Conservation (phyloP, 2,329 filamentous ascomycete species). For the Amauroascus niger region DNA sequence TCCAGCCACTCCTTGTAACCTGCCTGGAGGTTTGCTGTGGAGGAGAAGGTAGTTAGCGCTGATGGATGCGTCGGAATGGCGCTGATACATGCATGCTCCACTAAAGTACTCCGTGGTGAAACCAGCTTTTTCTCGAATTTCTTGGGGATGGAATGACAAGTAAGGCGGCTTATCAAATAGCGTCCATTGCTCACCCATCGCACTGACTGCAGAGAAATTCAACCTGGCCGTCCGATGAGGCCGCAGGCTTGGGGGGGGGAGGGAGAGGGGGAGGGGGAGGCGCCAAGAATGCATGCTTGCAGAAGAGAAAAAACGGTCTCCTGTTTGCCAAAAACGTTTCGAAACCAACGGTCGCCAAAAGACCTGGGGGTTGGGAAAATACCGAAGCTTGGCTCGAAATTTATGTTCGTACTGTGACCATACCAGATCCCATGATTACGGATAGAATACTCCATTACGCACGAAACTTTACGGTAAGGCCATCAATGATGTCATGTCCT, state of each 20-base stretch:
- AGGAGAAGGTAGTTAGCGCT: neutral
- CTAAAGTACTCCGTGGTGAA: neutral
- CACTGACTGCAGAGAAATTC: neutral
- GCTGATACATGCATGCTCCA: neutral
- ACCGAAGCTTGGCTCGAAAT: neutral
- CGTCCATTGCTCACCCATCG: neutral
- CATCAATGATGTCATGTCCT: constrained; percentile 3
- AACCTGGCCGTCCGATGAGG: neutral
- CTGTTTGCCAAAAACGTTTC: constrained; percentile 11
- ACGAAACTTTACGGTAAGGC: neutral
- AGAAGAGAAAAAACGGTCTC: constrained; percentile 6
- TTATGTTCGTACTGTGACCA: neutral
- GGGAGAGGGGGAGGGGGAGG: no score
- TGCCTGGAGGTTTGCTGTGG: neutral
- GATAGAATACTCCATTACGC: neutral
- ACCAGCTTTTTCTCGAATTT: neutral
- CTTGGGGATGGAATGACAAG: neutral
- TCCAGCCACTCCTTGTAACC: neutral
- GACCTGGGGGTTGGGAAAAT: neutral
- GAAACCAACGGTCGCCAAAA: neutral
- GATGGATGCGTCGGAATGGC: neutral
- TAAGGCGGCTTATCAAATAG: neutral
- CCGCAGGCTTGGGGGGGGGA: no score
- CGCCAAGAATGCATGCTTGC: no score
- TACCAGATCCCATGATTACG: neutral